Conservation (phyloP, 2,329 filamentous ascomycete genomes). For the Sporothrix pallida region DNA sequence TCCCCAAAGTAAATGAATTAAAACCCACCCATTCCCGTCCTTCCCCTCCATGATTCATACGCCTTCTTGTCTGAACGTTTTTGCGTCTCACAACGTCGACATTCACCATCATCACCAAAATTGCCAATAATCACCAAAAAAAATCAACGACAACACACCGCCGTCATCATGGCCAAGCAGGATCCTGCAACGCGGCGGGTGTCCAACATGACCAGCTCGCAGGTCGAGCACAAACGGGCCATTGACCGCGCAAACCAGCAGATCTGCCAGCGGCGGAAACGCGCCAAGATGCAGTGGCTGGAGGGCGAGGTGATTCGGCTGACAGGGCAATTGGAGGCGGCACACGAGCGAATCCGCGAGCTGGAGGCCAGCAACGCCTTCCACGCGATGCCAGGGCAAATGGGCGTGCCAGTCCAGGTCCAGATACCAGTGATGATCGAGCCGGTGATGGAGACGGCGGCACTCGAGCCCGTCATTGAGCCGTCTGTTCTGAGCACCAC, state of each 20-base stretch:
- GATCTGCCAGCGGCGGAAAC: conserved; percentile 39
- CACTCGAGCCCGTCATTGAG: too few species aligned
- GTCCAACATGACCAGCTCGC: conserved; percentile 39
- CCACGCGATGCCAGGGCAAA: too few species aligned
- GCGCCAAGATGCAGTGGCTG: conserved; percentile 36
- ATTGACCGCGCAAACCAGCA: conserved; percentile 41
- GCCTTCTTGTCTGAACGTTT: not conserved
- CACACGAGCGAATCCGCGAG: conserved; percentile 8
- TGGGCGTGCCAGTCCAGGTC: not conserved
- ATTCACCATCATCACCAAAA: not conserved
- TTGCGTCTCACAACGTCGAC: not conserved
- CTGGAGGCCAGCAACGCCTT: not conserved
- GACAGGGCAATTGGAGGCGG: conserved; percentile 1
- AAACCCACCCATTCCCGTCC: not conserved
- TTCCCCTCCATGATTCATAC: conserved; percentile 9
- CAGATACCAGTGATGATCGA: not conserved
- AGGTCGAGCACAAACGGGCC: conserved; percentile 41
- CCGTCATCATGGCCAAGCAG: conserved; percentile 27
- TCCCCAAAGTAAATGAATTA: not conserved
- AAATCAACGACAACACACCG: not conserved
- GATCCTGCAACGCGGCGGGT: conserved; percentile 31
- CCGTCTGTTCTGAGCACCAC: too few species aligned
- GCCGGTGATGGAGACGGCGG: too few species aligned
- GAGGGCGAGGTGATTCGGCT: conserved; percentile 37
- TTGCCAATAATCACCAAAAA: not conserved